These are phyloP conservation scores for Pisolithus orientalis DNA, from an alignment of 768 basidiomycete genomes.

Conservation along the genomic window DNA sequence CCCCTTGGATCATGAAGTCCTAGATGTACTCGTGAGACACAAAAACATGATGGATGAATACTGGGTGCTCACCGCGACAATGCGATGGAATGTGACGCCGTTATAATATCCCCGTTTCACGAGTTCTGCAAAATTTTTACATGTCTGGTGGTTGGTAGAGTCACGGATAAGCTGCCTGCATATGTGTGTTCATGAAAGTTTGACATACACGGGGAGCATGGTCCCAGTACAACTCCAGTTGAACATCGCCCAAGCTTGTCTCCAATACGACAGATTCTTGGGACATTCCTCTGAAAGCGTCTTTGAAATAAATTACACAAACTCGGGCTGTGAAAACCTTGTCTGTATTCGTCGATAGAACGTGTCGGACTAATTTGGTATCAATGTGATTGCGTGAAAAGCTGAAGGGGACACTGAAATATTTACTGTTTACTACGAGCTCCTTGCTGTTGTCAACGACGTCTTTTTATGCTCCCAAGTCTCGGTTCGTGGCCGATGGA, in stretches of 20 bases:
- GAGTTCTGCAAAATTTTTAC: constrained; percentile 91
- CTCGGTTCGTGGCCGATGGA: too few relatives aligned
- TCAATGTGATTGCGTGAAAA: too few relatives aligned
- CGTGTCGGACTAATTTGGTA: too few relatives aligned
- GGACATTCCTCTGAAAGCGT: constrained; percentile 14
- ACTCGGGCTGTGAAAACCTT: too few relatives aligned
- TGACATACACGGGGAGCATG: constrained; percentile 69
- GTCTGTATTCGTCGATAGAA: too few relatives aligned
- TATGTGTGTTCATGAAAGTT: background rate
- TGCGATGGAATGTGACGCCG: constrained; percentile 82
- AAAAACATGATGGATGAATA: background rate
- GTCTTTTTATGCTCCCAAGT: too few relatives aligned
- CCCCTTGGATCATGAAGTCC: constrained; percentile 98
- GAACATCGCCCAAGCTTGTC: constrained; percentile 81
- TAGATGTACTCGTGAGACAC: constrained; percentile 23
- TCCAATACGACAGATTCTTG: constrained; percentile 60
- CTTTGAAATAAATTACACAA: background rate
- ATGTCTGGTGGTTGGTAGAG: constrained; percentile 52
- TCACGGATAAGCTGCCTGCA: too few relatives aligned
- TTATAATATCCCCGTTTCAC: constrained; percentile 93
- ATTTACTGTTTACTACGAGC: too few relatives aligned
- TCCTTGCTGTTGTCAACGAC: too few relatives aligned
- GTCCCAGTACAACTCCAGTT: constrained; percentile 88
- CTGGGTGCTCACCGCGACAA: constrained; percentile 60
- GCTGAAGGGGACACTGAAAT: background rate